These are phyloP conservation scores for Daldinia childiae DNA, from an alignment of 495 filamentous ascomycete species.

Conservation along the genomic window DNA sequence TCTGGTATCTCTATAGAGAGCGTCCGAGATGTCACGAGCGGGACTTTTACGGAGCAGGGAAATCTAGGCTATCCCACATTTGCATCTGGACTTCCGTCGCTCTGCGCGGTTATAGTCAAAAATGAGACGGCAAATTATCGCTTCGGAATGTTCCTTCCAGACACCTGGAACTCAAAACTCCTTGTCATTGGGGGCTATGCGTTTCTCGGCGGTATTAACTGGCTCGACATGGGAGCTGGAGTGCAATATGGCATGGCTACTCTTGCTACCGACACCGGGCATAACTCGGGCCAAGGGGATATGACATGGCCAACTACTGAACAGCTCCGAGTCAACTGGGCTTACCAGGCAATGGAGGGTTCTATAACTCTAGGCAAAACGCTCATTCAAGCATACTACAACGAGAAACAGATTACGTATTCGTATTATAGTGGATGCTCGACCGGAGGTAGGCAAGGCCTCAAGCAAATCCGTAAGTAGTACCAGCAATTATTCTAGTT, in stretches of 20 bases:
- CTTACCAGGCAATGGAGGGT: constrained; percentile 56
- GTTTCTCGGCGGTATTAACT: constrained; percentile 62
- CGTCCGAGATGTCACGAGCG: constrained; percentile 40
- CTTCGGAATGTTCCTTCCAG: constrained; percentile 64
- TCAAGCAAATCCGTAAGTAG: constrained; percentile 51
- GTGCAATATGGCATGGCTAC: constrained; percentile 60
- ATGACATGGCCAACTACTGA: constrained; percentile 61
- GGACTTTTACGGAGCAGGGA: constrained; percentile 39
- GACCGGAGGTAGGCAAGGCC: constrained; percentile 60
- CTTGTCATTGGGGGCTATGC: constrained; percentile 57
- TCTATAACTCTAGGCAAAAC: constrained; percentile 51
- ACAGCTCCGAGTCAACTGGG: constrained; percentile 51
- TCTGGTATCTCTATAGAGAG: constrained; percentile 31
- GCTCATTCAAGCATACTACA: constrained; percentile 43
- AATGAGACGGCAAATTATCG: constrained; percentile 58
- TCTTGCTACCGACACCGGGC: constrained; percentile 66
- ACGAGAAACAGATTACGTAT: constrained; percentile 26
- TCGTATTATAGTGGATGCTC: constrained; percentile 63
- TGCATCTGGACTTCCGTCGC: constrained; percentile 53
- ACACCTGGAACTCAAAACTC: constrained; percentile 58
- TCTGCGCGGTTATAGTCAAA: constrained; percentile 61
- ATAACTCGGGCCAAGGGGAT: constrained; percentile 55
- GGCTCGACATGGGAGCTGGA: constrained; percentile 59
- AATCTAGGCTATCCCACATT: constrained; percentile 55
- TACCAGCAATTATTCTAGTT: neutral